Evolutionary conservation across 2,329 filamentous ascomycete species (phyloP), one percentile per base, ranked within the genome.

Genomic region (Pseudogymnoascus sp.): DNA sequence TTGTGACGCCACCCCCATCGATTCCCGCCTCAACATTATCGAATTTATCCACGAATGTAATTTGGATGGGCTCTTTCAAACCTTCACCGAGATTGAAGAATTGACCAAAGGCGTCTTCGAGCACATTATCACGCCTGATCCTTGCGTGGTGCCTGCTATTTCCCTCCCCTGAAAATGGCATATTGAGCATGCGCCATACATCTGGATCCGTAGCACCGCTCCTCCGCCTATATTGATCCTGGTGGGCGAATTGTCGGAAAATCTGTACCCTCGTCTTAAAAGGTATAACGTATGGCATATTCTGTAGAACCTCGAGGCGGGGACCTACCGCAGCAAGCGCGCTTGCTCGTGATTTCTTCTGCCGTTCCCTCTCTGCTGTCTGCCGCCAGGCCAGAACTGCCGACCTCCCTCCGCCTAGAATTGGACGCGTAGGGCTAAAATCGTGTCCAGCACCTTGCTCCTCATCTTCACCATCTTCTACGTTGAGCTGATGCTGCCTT

Each of bases 241-340:
- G 79, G 31, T 84, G 76, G n/a, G 97, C 89, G 69, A 97, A 97
- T 70, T 96, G 86, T 31, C 92, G 85, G 74, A 99, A 97, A 25
- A 97, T 93, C 71, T 92, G 86, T 4, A 99, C 94, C 55, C 94
- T 82, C 0, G 90, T 94, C 37, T 90, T 85, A 69, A 99, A 99
- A 0, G 93, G 94, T 48, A 99, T 94, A 67, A 93, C 89, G 72
- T 97, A 99, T 0, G 94, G 94, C 87, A 99, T 95, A 70, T 97
- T 95, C 67, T 94, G 88, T 59, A 99, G 76, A 4, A 99, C 89
- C 70, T 97, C 92, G 8, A 97, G 79, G 67, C 93, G 87, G 0
- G 94, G 93, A 0, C 89, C 90, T 64, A 96, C 85, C 12, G 88
- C 83, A 58, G 92, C 89, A 25, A 95, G 76, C 64, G 89, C 83